Conservation (phyloP, 768 basidiomycete species). For the Boletus bicolor region DNA sequence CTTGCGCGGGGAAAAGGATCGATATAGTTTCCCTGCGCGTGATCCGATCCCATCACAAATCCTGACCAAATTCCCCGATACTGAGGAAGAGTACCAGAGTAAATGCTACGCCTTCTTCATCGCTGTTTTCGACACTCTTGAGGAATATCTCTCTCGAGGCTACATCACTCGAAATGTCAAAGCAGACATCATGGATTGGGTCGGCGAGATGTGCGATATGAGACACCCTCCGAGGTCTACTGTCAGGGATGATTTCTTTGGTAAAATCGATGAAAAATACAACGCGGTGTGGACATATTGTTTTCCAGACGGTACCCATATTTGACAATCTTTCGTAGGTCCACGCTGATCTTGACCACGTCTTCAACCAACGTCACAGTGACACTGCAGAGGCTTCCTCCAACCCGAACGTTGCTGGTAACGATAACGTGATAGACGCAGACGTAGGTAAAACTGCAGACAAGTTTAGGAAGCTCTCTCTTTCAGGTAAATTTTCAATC, state of each 20-base stretch:
- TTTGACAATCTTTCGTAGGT: neutral
- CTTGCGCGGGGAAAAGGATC: conserved; percentile 1
- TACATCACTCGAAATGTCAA: neutral
- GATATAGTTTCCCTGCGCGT: conserved; percentile 9
- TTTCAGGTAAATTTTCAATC: neutral
- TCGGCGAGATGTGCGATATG: conserved; percentile 1
- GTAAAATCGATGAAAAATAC: neutral
- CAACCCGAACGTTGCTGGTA: neutral
- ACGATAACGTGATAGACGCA: fast-evolving
- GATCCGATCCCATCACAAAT: conserved; percentile 14
- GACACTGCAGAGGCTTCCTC: neutral
- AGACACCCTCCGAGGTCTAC: neutral
- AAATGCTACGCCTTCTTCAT: conserved; percentile 13
- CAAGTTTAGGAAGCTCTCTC: neutral
- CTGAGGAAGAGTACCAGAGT: neutral
- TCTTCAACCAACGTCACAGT: no score
- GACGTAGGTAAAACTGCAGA: neutral
- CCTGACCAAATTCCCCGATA: conserved; percentile 1
- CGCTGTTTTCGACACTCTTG: conserved; percentile 9
- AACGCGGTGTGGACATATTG: neutral
- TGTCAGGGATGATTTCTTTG: neutral
- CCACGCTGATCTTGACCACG: neutral
- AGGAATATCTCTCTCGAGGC: neutral
- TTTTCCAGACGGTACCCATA: neutral
- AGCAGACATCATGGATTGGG: neutral